Evolutionary conservation across 176 grass and related monocot genomes (phyloP), one percentile per base, ranked within the genome.

Genomic region (Coix lacrymajobi): DNA sequence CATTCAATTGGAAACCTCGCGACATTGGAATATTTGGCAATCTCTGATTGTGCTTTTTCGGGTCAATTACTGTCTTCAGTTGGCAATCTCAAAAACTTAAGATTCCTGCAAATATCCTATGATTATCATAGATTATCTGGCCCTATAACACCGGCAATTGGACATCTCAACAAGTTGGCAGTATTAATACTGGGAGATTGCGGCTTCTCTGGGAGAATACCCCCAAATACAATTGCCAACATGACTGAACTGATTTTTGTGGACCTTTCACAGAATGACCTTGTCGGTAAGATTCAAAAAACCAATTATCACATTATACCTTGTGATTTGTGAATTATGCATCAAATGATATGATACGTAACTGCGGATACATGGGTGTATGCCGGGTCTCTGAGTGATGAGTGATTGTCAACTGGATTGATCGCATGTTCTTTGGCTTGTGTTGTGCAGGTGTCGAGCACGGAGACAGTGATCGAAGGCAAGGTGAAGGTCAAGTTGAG

Each of bases 191-290:
- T 78, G 19, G 14, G 19, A 0, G 22, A 0, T 3, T 26, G 64
- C 45, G 17, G 38, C 41, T 68, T 66, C n/a, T 52, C 71, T 20
- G 79, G 79, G 2, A 58, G 19, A 66, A 81, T 82, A 77, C 85
- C n/a, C n/a, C n/a, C 85, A 29, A 24, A 20, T 70, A 14, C 30
- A 33, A 31, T 83, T 29, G 30, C 6, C 9, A 88, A 78, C 22
- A 69, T 88, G 62, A 87, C 74, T 39, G 43, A 66, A 56, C 34
- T 88, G 40, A n/a, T 51, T 62, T 73, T 20, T 43, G 25, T 87
- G 30, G 85, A 87, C 39, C 79, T 87, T 64, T 77, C 62, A 24
- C 3, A 65, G 16, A 88, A 83, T 57, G n/a, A 36, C 30, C 46
- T 88, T 5, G 71, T 7, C 11, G 86, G 80, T 43, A 76, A 65